Base-by-base conservation (phyloP, 2,329 filamentous ascomycete species). In the Didymella lethalis region DNA sequence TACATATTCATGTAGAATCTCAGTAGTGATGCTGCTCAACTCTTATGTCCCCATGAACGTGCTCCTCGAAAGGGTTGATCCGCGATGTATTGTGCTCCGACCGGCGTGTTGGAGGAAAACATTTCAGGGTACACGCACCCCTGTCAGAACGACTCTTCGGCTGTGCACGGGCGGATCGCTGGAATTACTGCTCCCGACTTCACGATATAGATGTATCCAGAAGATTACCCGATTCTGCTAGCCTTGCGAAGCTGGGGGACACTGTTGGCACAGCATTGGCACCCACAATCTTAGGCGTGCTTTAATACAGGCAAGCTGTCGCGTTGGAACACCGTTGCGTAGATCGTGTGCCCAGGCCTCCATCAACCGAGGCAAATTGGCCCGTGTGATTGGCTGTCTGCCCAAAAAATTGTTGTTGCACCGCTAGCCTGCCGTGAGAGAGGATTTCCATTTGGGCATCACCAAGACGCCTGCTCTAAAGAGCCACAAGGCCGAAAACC, bases 381-480 rank as follows among this genome's bases (percentile, higher is more conserved):
- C 28, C 12, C 28, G 25, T 56, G 56, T 56, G 49, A 69, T 67
- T 69, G 49, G 67, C 52, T 50, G 62, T 41, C 5, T 44, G 23
- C 23, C 25, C 23, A 28, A 44, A 63, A 60, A 57, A 49, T 57
- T 57, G 43, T 41, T 43, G 54, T 60, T 44, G 62, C 62, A 52
- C 59, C 54, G 53, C 62, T 63, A 54, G 56, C 48, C 51, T 53
- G 48, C 54, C 53, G 53, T 55, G 40, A 40, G 50, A 51, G 41
- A 50, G 50, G 62, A 62, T 62, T 59, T 59, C 51, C 53, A 44
- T 14, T 25, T 44, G 41, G 41, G 41, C 59, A 61, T 57, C 61
- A 55, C 48, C 64, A 59, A 63, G 44, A 64, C 46, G 57, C 64
- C 62, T 67, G 63, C 68, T 70, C 29, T 48, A 63, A 67, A 55